Evolutionary conservation across 495 filamentous ascomycete species (phyloP).

Genomic region (Daldinia decipiens): DNA sequence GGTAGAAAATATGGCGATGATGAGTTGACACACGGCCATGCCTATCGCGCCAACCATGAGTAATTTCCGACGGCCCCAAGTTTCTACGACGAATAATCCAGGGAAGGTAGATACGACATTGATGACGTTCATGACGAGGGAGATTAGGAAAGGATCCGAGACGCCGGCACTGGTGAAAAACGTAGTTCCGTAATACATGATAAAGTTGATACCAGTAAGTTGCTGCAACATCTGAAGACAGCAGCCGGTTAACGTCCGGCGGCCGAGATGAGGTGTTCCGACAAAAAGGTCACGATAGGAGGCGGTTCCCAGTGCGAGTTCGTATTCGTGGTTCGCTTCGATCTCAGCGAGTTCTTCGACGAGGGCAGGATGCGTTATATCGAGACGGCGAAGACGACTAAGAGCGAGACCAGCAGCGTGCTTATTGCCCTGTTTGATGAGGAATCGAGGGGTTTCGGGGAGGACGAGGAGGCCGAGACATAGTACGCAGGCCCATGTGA

Average conservation of each 20-base stretch:
- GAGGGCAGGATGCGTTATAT: slow-evolving; percentile 77
- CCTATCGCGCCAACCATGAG: slow-evolving; percentile 78
- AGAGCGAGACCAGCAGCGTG: slow-evolving; percentile 77
- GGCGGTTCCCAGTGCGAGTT: slow-evolving; percentile 77
- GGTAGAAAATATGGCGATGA: slow-evolving; percentile 76
- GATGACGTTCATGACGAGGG: slow-evolving; percentile 79
- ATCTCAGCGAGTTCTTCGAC: slow-evolving; percentile 87
- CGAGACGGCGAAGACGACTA: slow-evolving; percentile 78
- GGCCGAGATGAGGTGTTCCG: slow-evolving; percentile 66
- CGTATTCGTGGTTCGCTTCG: slow-evolving; percentile 88
- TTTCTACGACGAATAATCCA: slow-evolving; percentile 79
- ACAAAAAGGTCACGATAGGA: slow-evolving; percentile 78
- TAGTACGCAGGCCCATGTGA: slow-evolving; percentile 84
- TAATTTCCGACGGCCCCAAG: slow-evolving; percentile 76
- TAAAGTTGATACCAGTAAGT: slow-evolving; percentile 67
- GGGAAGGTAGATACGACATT: slow-evolving; percentile 79
- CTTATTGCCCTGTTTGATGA: slow-evolving; percentile 79
- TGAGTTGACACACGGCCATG: slow-evolving; percentile 77
- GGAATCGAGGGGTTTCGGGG: slow-evolving; percentile 88
- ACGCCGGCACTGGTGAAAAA: slow-evolving; percentile 77
- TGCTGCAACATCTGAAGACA: slow-evolving; percentile 69
- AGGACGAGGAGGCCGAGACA: slow-evolving; percentile 76
- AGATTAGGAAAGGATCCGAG: slow-evolving; percentile 71
- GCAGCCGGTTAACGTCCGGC: slow-evolving; percentile 65
- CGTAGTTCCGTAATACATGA: slow-evolving; percentile 81